Base-by-base conservation (phyloP, 116 monocot species). In the Iris pallida region DNA sequence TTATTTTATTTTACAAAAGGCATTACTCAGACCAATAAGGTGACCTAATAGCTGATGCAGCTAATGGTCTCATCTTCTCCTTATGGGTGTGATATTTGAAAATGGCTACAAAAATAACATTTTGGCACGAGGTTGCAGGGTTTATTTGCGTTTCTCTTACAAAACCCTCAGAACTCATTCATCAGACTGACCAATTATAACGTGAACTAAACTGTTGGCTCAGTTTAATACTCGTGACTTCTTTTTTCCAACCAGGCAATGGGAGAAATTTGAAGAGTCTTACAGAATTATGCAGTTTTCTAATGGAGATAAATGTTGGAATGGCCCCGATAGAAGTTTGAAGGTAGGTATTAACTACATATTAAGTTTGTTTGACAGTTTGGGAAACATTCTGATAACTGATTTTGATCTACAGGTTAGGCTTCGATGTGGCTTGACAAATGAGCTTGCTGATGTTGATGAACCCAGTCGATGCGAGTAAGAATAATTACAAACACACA, bases 391-490 rank as follows among this genome's bases (percentile, higher is more conserved):
- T 55, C 46, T 64, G 52, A 75, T 57, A 47, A 4, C 18, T 66
- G 3, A 47, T 54, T 43, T 59, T 55, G 43, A 75, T 49, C 8
- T 62, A 4, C 93, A 98, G 98, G 86, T 98, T 68, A 93, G 84
- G 77, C 98, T 98, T 74, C 79, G 83, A 47, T 98, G 98, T 76
- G 98, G 98, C 30, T 70, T 98, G 73, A 90, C 83, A 47, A 86
- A 88, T 80, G 98, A 98, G 71, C 76, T 98, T 30, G 63, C 76
- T 10, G 93, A 90, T 30, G 80, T 98, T 20, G 98, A 93, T 78
- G 93, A 98, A 73, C 98, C 93, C 59, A 98, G 88, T 68, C 76
- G 92, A 85, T 98, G 98, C 93, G 98, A 98, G 98, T 98, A 86
- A 73, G 93, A 47, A 19, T n/a, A 57, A 17, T 16, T 48, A n/a